Conservation (phyloP, 2,329 filamentous ascomycete species). For the Ophiocordyceps polyrhachis-furcata region DNA sequence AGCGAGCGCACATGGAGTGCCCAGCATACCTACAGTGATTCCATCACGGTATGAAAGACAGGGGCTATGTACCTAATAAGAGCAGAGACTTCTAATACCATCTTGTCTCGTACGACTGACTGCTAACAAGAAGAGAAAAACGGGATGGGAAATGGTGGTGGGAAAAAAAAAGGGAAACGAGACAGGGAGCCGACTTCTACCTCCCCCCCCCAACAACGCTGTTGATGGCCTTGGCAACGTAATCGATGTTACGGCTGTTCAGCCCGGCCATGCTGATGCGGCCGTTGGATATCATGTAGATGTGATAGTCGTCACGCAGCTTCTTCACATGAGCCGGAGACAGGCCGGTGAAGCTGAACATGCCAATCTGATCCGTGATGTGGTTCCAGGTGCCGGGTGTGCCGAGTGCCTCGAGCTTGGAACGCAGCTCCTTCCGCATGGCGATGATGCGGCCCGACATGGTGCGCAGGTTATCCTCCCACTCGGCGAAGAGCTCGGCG, state of each 20-base stretch:
- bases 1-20: too few relatives aligned
- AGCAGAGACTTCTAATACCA: too few relatives aligned
- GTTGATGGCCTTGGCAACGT: slow-evolving; percentile 79
- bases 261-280: slow-evolving; percentile 97
- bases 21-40: too few relatives aligned
- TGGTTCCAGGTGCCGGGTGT: slow-evolving; percentile 92
- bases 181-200: not conserved
- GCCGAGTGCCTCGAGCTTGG: slow-evolving; percentile 63
- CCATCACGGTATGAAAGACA: too few relatives aligned
- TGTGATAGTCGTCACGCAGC: slow-evolving; percentile 50
- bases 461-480: slow-evolving; percentile 77
- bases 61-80: too few relatives aligned
- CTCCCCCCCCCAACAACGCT: slow-evolving; percentile 11
- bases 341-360: slow-evolving; percentile 91
- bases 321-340: slow-evolving; percentile 53
- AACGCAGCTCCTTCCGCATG: slow-evolving; percentile 66
- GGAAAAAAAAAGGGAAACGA: not conserved
- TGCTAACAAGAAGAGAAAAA: too few relatives aligned
- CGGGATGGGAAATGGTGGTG: too few relatives aligned
- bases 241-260: slow-evolving; percentile 81
- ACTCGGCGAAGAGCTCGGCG: slow-evolving; percentile 61
- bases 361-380: slow-evolving; percentile 96
- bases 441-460: slow-evolving; percentile 92
- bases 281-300: slow-evolving; percentile 96
- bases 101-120: too few relatives aligned